Base-by-base conservation (phyloP, 805 yeast genomes). In the Ascoidea tarda region DNA sequence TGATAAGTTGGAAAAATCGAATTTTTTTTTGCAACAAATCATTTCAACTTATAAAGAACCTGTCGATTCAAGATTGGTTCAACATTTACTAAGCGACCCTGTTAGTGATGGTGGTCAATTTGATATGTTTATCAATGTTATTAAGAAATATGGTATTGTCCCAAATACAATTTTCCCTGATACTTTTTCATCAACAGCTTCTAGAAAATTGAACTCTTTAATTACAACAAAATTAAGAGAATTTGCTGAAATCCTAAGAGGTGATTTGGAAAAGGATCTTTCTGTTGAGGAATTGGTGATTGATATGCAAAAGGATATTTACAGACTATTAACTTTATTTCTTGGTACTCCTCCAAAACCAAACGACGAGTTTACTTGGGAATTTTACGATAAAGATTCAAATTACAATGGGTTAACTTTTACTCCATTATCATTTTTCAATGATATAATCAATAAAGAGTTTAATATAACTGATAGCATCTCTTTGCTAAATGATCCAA, bases 61-160 rank as follows among this genome's bases (percentile, higher is more conserved):
- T 48, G 75, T 82, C 51, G 89, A 80, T 57, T 81, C 89, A 1
- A 75, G 95, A 57, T 67, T 85, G 53, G 78, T 87, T 50, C 86
- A 82, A 66, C 77, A 75, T 58, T 66, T 87, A 49, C 69, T 87
- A 52, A 59, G 69, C 5, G 82, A 78, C 52, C 95, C 96, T 31
- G 79, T 81, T 48, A 65, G 75, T 54, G 96, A 88, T 62, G 96
- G 96, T 59, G 96, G 96, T 51, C 96, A 87, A 67, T 87, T 84
- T 74, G 82, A 84, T 58, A 84, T 87, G 93, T 78, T 86, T 63
- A 72, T 82, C 50, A 85, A 87, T 66, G 64, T 88, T 53, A 76
- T 87, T 50, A 79, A 80, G 57, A 88, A 87, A 66, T 88, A 87
- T 60, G 96, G 96, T 33, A 63, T 84, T 51, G 85, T 87, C 51